A percentile compares a stretch with the other conserved stretches of the same genome.
phyloP scores from a whole-genome alignment of 2,329 filamentous ascomycete species.

The Catunica adiposa region DNA sequence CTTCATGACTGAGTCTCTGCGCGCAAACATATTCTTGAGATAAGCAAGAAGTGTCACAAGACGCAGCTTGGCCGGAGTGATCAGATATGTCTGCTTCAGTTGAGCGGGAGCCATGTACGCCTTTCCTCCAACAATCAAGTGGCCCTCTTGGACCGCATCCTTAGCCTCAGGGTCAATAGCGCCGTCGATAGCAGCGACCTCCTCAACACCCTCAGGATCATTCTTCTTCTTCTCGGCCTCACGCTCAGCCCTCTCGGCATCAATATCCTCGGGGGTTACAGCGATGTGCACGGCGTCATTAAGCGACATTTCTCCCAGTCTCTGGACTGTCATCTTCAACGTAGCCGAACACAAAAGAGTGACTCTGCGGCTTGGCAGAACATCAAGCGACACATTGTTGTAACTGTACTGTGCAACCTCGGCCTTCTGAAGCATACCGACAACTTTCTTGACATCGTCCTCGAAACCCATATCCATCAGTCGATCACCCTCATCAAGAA shows the following conservation, averaged over 20 bases:
- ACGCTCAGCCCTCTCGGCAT: conserved; percentile 18
- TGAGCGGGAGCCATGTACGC: conserved; percentile 75
- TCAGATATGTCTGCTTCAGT: conserved; percentile 77
- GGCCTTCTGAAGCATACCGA: conserved; percentile 57
- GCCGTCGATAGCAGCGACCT: not conserved
- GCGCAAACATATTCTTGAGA: conserved; percentile 72
- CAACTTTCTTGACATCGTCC: conserved; percentile 76
- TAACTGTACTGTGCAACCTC: conserved; percentile 41
- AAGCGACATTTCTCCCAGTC: conserved; percentile 83
- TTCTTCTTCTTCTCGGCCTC: conserved; percentile 26
- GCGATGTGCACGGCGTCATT: conserved; percentile 83
- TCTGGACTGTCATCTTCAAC: conserved; percentile 94
- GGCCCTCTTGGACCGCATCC: not conserved
- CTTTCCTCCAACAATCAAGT: conserved; percentile 13
- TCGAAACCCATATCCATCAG: conserved; percentile 97
- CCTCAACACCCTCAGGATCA: conserved; percentile 18
- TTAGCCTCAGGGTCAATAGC: conserved; percentile 6
- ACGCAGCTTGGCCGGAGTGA: conserved; percentile 77
- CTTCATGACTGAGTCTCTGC: conserved; percentile 87
- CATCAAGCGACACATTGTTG: conserved; percentile 39
- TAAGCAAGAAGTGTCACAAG: conserved; percentile 74
- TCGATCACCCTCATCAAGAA: conserved; percentile 92
- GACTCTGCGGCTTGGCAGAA: conserved; percentile 58
- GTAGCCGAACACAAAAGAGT: conserved; percentile 93
- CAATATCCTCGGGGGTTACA: conserved; percentile 38